A percentile compares a stretch with the other conserved stretches of the same genome.
Evolutionary conservation across 371 early-diverging fungal species (phyloP).

Genomic region (Conidiobolus incongruus): DNA sequence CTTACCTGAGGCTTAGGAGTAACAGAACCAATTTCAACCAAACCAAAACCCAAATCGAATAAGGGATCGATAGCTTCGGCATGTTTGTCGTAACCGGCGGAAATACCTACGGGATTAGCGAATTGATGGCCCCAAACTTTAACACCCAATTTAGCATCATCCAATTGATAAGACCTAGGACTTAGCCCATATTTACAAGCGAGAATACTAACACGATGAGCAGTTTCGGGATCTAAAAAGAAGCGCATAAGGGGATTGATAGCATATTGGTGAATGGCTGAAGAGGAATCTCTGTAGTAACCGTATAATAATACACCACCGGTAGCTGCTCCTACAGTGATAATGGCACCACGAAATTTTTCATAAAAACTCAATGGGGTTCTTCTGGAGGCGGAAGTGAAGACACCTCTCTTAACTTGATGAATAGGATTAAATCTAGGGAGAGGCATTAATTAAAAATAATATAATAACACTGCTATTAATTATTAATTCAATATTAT

Average conservation of each 20-base stretch:
- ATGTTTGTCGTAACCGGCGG: slow-evolving; percentile 77
- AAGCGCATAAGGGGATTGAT: slow-evolving; percentile 35
- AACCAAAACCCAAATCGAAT: slow-evolving; percentile 58
- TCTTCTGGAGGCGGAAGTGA: not conserved
- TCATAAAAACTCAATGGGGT: not conserved
- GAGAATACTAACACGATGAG: slow-evolving; percentile 36
- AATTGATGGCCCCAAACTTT: slow-evolving; percentile 37
- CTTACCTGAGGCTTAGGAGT: slow-evolving; percentile 55
- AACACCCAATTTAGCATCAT: slow-evolving; percentile 19
- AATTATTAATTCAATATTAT: too few relatives aligned
- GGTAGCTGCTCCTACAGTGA: not conserved
- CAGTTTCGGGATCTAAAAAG: slow-evolving; percentile 36
- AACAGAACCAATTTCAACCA: slow-evolving; percentile 63
- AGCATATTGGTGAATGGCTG: slow-evolving; percentile 29
- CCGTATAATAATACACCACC: not conserved
- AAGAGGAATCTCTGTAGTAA: slow-evolving; percentile 27
- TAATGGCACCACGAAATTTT: not conserved
- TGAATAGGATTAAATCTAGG: too few relatives aligned
- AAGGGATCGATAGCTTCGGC: slow-evolving; percentile 56
- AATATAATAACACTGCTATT: too few relatives aligned
- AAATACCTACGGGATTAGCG: slow-evolving; percentile 54
- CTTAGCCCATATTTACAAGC: slow-evolving; percentile 23
- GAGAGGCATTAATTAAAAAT: too few relatives aligned
- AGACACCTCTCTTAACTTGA: not conserved
- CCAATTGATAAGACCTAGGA: slow-evolving; percentile 22